A percentile compares a stretch with the other conserved stretches of the same genome.
These are phyloP conservation scores for Fusarium anguioides DNA, from an alignment of 2,329 filamentous ascomycete genomes.

Conservation along the genomic window DNA sequence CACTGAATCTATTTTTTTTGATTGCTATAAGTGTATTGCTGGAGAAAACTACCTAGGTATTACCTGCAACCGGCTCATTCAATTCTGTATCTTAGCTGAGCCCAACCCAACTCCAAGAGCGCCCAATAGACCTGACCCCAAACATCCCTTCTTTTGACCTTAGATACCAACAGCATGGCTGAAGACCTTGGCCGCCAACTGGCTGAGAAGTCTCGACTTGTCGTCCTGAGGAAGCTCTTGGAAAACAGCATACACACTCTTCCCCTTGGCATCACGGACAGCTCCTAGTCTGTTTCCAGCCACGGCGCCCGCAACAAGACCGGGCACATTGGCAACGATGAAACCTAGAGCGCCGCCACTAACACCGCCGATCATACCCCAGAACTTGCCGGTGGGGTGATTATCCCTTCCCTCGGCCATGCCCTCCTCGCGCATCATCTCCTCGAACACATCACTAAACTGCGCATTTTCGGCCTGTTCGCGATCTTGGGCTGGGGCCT, in stretches of 20 bases:
- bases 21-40: background rate
- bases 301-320: conserved; percentile 87
- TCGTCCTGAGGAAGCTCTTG: conserved; percentile 86
- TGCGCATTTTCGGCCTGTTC: conserved; percentile 77
- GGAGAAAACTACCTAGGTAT: conserved; percentile 12
- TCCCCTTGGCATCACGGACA: conserved; percentile 88
- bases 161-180: conserved; percentile 76
- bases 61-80: background rate
- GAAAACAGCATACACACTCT: conserved; percentile 95
- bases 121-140: conserved; percentile 14
- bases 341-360: conserved; percentile 93
- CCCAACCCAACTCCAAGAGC: conserved; percentile 27
- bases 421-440: conserved; percentile 89
- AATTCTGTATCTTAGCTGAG: conserved; percentile 2
- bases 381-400: conserved; percentile 78
- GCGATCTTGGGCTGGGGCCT: conserved; percentile 50
- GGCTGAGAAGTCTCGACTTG: conserved; percentile 81
- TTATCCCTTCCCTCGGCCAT: conserved; percentile 77
- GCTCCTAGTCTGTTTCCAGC: conserved; percentile 93
- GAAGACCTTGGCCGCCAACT: conserved; percentile 88
- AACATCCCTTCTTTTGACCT: conserved; percentile 5
- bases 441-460: conserved; percentile 88
- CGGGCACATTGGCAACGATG: conserved; percentile 92
- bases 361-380: conserved; percentile 84
- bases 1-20: background rate